These are phyloP conservation scores for Gracilaria gracilis DNA, from an alignment of 23 red algal genomes.

Conservation along the genomic window DNA sequence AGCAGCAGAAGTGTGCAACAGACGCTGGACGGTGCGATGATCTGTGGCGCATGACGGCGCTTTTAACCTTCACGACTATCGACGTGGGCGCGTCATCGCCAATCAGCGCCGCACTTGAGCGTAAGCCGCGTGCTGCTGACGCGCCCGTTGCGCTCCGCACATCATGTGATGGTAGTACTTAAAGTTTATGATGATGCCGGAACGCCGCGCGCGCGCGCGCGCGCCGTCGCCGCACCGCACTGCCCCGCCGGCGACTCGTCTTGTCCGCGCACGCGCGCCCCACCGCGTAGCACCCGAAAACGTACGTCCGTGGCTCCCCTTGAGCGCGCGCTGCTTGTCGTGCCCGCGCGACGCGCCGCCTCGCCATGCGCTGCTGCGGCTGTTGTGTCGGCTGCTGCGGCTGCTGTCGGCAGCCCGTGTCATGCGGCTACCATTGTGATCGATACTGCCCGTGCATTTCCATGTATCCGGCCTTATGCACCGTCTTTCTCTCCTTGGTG, in stretches of 20 bases:
- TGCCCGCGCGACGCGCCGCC: too few relatives aligned
- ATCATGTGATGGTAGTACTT: too few relatives aligned
- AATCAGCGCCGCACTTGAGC: background rate
- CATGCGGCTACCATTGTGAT: slow-evolving; percentile 43
- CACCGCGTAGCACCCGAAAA: too few relatives aligned
- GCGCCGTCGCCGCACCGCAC: background rate
- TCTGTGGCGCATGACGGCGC: background rate
- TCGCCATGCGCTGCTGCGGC: background rate
- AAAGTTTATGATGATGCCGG: too few relatives aligned
- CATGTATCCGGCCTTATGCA: slow-evolving; percentile 64
- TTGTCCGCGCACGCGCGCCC: background rate
- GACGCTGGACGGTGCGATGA: background rate
- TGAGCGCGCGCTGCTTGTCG: background rate
- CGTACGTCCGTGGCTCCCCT: too few relatives aligned
- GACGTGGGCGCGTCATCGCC: background rate
- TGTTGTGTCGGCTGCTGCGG: background rate
- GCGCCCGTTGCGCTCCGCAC: slow-evolving; percentile 5
- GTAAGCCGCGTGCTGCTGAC: background rate
- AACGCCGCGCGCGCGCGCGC: background rate
- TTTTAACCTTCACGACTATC: slow-evolving; percentile 2
- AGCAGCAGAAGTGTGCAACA: too few relatives aligned
- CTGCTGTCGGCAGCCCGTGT: background rate
- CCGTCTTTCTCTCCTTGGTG: slow-evolving; percentile 57
- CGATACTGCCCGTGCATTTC: slow-evolving; percentile 71
- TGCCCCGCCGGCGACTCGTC: background rate